Evolutionary conservation across 2,329 filamentous ascomycete genomes (phyloP).

Genomic region (Coleophoma eucalyptorum): DNA sequence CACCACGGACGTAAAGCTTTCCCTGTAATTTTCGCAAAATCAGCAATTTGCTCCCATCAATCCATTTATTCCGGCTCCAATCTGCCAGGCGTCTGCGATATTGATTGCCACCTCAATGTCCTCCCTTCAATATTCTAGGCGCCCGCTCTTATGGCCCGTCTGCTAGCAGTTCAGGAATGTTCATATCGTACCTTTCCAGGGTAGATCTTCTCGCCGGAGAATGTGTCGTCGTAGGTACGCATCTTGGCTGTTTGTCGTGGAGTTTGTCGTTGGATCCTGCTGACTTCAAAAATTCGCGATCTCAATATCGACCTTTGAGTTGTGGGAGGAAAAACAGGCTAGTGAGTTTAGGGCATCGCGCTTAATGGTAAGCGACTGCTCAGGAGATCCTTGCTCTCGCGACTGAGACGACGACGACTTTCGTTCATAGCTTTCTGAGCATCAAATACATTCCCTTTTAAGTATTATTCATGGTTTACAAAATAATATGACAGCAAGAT

Average conservation of each 20-base stretch:
- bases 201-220: conserved; percentile 77
- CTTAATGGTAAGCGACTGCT: conserved; percentile 6
- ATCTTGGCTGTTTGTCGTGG: conserved; percentile 24
- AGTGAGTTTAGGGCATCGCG: conserved; percentile 2
- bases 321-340: too few relatives aligned
- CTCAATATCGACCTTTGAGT: background rate
- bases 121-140: too few relatives aligned
- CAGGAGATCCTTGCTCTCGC: background rate
- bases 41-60: conserved; percentile 17
- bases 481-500: too few relatives aligned
- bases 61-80: conserved; percentile 2
- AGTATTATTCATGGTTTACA: too few relatives aligned
- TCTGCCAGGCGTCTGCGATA: conserved; percentile 4
- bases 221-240: conserved; percentile 66
- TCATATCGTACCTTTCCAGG: conserved; percentile 65
- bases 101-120: conserved; percentile 11
- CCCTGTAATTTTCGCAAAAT: conserved; percentile 54
- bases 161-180: conserved; percentile 8
- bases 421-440: background rate
- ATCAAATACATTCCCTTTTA: too few relatives aligned
- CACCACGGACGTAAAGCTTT: conserved; percentile 99
- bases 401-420: background rate
- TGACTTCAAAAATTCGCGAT: conserved; percentile 13
- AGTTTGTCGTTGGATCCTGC: conserved; percentile 19
- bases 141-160: too few relatives aligned